Evolutionary conservation across 1,284 basidiomycete genomes (phyloP).

Genomic region (Hypsizygus ulmarius): DNA sequence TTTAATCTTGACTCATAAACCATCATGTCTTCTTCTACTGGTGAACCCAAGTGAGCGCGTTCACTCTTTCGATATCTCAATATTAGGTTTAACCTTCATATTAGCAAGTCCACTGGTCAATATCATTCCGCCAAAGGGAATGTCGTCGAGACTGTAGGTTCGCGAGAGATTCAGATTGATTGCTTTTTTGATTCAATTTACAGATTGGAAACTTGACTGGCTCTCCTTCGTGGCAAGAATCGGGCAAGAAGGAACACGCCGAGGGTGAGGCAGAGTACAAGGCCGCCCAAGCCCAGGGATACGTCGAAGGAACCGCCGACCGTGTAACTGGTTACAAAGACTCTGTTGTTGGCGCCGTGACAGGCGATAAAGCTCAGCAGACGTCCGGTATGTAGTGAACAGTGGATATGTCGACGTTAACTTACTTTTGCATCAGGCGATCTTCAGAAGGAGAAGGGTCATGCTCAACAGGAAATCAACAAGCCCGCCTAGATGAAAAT

Average conservation of each 20-base stretch:
- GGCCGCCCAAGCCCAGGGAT: slow-evolving; percentile 53
- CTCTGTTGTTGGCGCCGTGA: slow-evolving; percentile 60
- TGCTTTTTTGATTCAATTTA: slow-evolving; percentile 8
- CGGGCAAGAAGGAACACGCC: slow-evolving; percentile 62
- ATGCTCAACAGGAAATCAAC: slow-evolving; percentile 54
- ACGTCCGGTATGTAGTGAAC: slow-evolving; percentile 45
- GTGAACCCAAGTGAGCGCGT: neutral
- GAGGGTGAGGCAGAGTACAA: slow-evolving; percentile 62
- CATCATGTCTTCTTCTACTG: neutral
- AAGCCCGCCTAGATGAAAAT: slow-evolving; percentile 20
- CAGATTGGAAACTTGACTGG: slow-evolving; percentile 51
- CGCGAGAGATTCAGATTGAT: slow-evolving; percentile 1
- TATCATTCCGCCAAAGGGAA: slow-evolving; percentile 36
- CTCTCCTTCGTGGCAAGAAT: slow-evolving; percentile 43
- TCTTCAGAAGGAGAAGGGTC: slow-evolving; percentile 56
- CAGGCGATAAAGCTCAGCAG: slow-evolving; percentile 65
- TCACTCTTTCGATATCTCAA: neutral
- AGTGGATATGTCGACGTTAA: no score
- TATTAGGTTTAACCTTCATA: neutral
- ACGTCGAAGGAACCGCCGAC: slow-evolving; percentile 56
- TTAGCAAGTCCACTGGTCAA: slow-evolving; percentile 19
- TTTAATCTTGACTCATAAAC: no score
- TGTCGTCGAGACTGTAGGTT: slow-evolving; percentile 49
- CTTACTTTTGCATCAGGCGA: slow-evolving; percentile 39
- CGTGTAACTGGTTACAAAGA: slow-evolving; percentile 64